These are phyloP conservation scores for Cerioporus squamosus DNA, from an alignment of 1,284 basidiomycete genomes.

Conservation along the genomic window DNA sequence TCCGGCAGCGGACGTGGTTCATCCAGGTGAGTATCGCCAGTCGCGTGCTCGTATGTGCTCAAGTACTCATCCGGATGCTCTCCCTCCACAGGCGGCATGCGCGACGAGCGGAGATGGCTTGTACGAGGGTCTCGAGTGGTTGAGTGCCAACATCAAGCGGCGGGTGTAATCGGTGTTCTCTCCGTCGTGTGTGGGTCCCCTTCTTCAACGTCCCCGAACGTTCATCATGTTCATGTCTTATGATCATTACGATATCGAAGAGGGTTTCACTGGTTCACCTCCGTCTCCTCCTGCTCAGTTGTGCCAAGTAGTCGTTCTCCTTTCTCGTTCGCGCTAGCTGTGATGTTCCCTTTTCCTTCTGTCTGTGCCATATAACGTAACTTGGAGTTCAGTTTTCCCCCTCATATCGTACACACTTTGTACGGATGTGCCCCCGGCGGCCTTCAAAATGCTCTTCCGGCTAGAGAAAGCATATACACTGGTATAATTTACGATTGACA, in stretches of 20 bases:
- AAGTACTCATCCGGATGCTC: slow-evolving; percentile 12
- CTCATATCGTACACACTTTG: slow-evolving; percentile 19
- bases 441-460: slow-evolving; percentile 28
- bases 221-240: slow-evolving; percentile 50
- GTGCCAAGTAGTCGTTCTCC: slow-evolving; percentile 25
- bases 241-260: slow-evolving; percentile 39
- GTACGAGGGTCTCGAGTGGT: slow-evolving; percentile 98
- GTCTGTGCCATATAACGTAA: slow-evolving; percentile 32
- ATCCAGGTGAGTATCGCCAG: slow-evolving; percentile 77
- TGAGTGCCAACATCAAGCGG: slow-evolving; percentile 89
- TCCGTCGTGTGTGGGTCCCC: slow-evolving; percentile 26
- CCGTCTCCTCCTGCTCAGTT: slow-evolving; percentile 29
- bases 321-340: slow-evolving; percentile 15
- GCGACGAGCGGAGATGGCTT: slow-evolving; percentile 99
- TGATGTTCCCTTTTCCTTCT: slow-evolving; percentile 19
- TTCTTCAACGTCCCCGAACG: slow-evolving; percentile 39
- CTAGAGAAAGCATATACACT: slow-evolving; percentile 29
- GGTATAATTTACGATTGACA: slow-evolving; percentile 23
- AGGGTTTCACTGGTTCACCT: slow-evolving; percentile 28
- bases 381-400: slow-evolving; percentile 26
- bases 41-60: slow-evolving; percentile 12
- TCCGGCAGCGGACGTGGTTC: slow-evolving; percentile 98
- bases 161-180: slow-evolving; percentile 57
- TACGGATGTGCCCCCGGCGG: slow-evolving; percentile 23
- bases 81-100: slow-evolving; percentile 80